Evolutionary conservation across 2,329 filamentous ascomycete species (phyloP), one percentile per base, ranked within the genome.

Genomic region (Talaromyces sp.): DNA sequence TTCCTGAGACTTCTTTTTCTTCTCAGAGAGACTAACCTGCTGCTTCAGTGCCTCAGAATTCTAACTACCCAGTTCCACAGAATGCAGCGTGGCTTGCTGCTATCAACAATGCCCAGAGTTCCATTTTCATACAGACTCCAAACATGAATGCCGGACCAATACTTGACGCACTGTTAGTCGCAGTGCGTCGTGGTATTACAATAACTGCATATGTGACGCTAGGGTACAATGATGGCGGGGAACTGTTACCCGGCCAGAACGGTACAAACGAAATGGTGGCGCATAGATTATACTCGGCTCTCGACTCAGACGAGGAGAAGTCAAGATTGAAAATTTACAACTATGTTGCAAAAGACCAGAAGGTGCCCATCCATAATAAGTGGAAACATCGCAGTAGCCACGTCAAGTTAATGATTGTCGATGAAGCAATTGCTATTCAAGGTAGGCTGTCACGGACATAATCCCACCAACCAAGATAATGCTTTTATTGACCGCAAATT

Each of bases 201-300:
- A 85, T 92, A 0, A 85, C 83, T 0, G 87, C 85, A 69, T 92
- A 90, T 64, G 80, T 91, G 1, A 91, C 88, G 64, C 81, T 92
- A 0, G 89, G 90, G 1, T 93, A 93, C 75, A 92, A 92, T 63
- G 90, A 92, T 65, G 78, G 84, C 0, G 90, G 89, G 24, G 88
- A 92, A 70, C 81, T 92, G 32, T 83, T 93, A 0, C 89, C 90
- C 0, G 83, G 85, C 61, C 88, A 92, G 70, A 88, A 88, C 31
- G 89, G 89, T 1, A 89, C 86, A 17, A 92, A 92, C 68, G 88
- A 92, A 63, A 87, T 88, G 79, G 80, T 86, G 2, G 83, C 87
- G 0, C 79, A 86, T 61, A 75, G 80, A 8, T 77, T 92, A 3
- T 83, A 88, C 72, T 72, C 72, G 0, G 70, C 78, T 0, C 79